Conservation (phyloP, 208 protist species). For the Leishmania lainsoni region DNA sequence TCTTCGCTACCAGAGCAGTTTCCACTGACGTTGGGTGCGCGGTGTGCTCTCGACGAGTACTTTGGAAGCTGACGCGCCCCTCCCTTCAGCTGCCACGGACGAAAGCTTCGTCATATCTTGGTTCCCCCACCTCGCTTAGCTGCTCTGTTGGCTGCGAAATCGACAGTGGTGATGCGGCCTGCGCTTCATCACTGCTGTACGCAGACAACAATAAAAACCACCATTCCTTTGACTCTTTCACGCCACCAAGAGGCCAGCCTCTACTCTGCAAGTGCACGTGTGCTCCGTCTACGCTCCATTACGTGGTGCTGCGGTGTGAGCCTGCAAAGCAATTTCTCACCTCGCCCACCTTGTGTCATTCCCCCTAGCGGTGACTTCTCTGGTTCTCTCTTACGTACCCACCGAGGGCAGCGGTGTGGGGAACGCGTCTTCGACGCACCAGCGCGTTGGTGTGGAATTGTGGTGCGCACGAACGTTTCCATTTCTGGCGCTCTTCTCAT, state of each 20-base stretch:
- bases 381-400: no score
- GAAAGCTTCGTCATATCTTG: background rate
- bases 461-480: background rate
- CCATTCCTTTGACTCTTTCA: background rate
- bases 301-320: background rate
- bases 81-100: background rate
- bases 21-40: background rate
- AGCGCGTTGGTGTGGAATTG: background rate
- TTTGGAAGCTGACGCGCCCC: background rate
- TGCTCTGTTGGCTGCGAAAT: background rate
- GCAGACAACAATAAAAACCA: background rate
- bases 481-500: background rate
- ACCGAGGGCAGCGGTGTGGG: background rate
- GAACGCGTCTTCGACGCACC: background rate
- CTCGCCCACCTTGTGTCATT: background rate
- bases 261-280: background rate
- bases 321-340: background rate
- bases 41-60: conserved; percentile 11
- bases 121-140: background rate
- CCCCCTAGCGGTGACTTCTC: background rate
- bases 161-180: background rate
- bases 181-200: background rate
- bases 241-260: background rate
- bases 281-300: background rate
- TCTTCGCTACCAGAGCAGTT: background rate